Conservation (phyloP, 106 monocot genomes). For the Dendrobium officinale region DNA sequence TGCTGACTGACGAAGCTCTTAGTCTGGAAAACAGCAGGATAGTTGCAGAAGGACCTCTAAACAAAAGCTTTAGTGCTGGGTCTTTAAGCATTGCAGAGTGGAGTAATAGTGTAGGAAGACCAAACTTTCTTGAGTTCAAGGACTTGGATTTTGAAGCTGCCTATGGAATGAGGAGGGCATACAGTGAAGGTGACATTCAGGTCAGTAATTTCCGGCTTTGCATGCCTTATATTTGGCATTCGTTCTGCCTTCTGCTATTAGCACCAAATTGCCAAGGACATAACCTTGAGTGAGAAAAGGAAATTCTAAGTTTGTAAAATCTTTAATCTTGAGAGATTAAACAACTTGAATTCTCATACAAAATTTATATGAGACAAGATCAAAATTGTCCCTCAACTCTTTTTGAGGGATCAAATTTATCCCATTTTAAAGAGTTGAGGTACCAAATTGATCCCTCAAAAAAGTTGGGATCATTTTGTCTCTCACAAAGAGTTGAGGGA, state of each 20-base stretch:
- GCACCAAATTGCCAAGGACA: background rate
- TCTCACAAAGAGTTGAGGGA: too few relatives aligned
- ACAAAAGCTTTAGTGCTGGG: constrained; percentile 27
- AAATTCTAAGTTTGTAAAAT: background rate
- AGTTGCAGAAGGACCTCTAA: constrained; percentile 11
- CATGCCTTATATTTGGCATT: background rate
- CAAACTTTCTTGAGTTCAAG: constrained; percentile 31
- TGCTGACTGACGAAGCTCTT: constrained; percentile 4
- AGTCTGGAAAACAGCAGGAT: background rate
- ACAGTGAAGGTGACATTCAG: constrained; percentile 55
- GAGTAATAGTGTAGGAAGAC: constrained; percentile 13
- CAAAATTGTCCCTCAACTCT: too few relatives aligned
- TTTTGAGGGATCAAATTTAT: too few relatives aligned
- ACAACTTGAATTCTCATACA: background rate
- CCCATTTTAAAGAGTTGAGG: too few relatives aligned
- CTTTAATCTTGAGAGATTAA: background rate
- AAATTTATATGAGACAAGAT: background rate
- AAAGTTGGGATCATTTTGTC: too few relatives aligned
- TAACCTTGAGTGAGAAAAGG: background rate
- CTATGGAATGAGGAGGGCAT: constrained; percentile 30
- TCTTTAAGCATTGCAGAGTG: constrained; percentile 23
- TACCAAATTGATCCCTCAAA: too few relatives aligned
- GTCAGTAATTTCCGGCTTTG: constrained; percentile 10
- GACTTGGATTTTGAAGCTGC: constrained; percentile 29
- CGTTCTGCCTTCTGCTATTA: background rate